Conservation (phyloP, 2,329 filamentous ascomycete genomes). For the Aspergillus hiratsukae region DNA sequence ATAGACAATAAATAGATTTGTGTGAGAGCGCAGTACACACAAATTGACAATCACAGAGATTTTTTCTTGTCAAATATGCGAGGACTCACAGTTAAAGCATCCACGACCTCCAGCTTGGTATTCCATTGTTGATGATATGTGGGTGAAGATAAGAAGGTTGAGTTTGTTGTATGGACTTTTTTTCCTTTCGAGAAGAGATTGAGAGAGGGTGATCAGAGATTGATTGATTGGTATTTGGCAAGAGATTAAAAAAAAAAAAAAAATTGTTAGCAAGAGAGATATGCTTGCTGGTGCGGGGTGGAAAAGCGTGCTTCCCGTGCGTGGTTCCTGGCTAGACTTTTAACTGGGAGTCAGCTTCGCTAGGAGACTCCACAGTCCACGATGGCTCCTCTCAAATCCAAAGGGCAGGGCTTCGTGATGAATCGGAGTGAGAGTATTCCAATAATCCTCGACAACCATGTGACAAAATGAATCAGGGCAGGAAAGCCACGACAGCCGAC, state of each 20-base stretch:
- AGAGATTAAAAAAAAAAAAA: not conserved
- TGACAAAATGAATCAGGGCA: not conserved
- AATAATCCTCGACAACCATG: not conserved
- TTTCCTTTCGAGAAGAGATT: not conserved
- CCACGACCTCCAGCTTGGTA: conserved; percentile 47
- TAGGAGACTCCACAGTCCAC: conserved; percentile 14
- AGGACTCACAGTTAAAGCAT: conserved; percentile 56
- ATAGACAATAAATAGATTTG: not conserved
- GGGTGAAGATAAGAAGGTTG: not conserved
- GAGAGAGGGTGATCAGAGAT: not conserved
- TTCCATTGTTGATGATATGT: conserved; percentile 41
- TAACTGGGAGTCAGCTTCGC: conserved; percentile 9
- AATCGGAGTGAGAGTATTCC: not conserved
- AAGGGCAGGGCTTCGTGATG: not conserved
- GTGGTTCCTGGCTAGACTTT: conserved; percentile 1
- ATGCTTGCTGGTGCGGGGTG: conserved; percentile 2
- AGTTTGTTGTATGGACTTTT: not conserved
- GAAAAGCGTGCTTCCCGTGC: conserved; percentile 3
- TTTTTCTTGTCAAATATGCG: not conserved
- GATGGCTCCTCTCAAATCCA: not conserved
- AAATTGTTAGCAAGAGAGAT: not conserved
- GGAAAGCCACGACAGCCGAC: too few species aligned
- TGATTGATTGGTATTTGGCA: not conserved
- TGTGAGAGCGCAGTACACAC: conserved; percentile 1
- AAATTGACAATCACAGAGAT: conserved; percentile 3